Conservation (phyloP, 768 basidiomycete genomes). For the Tulasnella calospora region DNA sequence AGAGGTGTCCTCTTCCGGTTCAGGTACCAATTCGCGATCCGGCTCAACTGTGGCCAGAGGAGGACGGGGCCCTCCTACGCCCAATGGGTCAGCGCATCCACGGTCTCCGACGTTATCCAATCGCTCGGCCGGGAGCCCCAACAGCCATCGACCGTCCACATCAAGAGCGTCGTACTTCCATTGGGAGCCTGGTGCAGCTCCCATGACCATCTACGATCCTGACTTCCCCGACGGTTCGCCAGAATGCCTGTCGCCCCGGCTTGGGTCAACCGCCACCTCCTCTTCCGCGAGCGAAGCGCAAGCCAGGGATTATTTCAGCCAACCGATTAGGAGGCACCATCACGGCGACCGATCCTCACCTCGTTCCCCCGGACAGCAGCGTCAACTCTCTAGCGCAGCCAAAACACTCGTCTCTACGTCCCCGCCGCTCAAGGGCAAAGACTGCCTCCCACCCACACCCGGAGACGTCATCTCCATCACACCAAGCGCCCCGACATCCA, state of each 20-base stretch:
- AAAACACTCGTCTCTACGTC: background rate
- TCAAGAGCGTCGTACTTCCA: background rate
- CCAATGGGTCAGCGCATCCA: background rate
- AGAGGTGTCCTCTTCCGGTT: background rate
- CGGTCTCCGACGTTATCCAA: background rate
- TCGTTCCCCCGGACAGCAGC: background rate
- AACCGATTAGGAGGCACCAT: background rate
- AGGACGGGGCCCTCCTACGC: background rate
- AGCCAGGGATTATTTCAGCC: background rate
- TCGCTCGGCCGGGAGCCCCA: background rate
- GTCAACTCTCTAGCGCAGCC: background rate
- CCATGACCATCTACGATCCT: slow-evolving; percentile 2
- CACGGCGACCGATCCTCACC: background rate
- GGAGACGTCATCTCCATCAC: background rate
- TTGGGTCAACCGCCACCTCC: background rate
- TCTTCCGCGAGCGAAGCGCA: background rate
- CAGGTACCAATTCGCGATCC: background rate
- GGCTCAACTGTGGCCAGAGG: background rate
- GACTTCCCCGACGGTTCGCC: slow-evolving; percentile 12
- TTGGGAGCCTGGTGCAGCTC: background rate
- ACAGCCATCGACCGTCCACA: background rate
- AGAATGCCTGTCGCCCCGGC: background rate
- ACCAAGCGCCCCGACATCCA: background rate
- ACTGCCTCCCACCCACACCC: background rate
- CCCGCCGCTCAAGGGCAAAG: background rate